Base-by-base conservation (phyloP, 208 protist genomes). In the Trypanosoma theileri region DNA sequence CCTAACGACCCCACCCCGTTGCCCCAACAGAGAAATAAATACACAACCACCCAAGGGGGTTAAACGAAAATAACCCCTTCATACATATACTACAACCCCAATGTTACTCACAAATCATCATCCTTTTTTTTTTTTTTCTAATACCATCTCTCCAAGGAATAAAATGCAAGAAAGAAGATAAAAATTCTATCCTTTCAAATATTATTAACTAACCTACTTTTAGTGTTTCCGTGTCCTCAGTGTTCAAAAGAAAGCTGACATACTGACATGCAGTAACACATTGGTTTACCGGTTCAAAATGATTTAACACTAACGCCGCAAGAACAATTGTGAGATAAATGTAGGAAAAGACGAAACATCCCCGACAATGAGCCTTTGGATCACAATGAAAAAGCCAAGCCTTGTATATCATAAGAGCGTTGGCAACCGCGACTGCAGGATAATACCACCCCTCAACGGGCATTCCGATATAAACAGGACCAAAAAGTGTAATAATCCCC, bases 311-410 rank as follows among this genome's bases (percentile, higher is more conserved):
- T n/a, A 94, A 59, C 11, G 84, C 82, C 4, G 73, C 70, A 22
- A 95, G 84, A 52, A 92, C 77, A 40, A 92, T 80, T 21, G 80
- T 77, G 13, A 95, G 80, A 67, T 93, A 95, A 28, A 93, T 80
- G 68, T 95, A 95, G 0, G 90, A 95, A 76, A 91, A 95, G 16
- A 95, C 86, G 66, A 95, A 95, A 69, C 90, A 95, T 48, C 87
- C 85, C n/a, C 90, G 82, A 80, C 87, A 95, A 73, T 93, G 85
- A 19, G 54, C 64, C 62, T 84, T 78, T 46, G 90, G 90, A 17
- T 82, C 73, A 41, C 81, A 72, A 69, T 93, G 87, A 60, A 95
- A 95, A 51, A 93, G 81, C 17, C 86, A 75, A 13, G 87, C 77
- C 79, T 95, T 95, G 78, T 93, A 92, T 48, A 93, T 84, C 90